phyloP scores from a whole-genome alignment of 2,329 filamentous ascomycete species.

The Phoma sp. region DNA sequence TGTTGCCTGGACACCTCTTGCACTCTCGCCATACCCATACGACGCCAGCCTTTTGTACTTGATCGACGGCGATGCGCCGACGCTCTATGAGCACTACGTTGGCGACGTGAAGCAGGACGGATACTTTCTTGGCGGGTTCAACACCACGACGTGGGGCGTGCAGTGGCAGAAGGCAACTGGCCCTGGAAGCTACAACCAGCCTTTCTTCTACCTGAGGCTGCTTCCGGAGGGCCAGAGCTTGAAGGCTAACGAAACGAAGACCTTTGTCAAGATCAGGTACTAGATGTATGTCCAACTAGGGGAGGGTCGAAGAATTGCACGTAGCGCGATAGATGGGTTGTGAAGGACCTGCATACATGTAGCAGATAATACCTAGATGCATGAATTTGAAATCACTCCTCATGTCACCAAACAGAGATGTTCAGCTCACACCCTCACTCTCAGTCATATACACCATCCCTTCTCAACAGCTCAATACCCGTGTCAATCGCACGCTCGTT shows the following conservation, averaged over 20 bases:
- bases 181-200: conserved; percentile 8
- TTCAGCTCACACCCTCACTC: too few species aligned
- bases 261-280: conserved; percentile 20
- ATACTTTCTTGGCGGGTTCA: conserved; percentile 26
- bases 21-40: conserved; percentile 21
- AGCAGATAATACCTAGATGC: too few species aligned
- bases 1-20: conserved; percentile 20
- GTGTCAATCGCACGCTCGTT: too few species aligned
- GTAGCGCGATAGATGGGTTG: too few species aligned
- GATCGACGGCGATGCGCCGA: conserved; percentile 20
- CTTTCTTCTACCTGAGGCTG: conserved; percentile 25
- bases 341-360: too few species aligned
- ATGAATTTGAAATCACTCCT: too few species aligned
- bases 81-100: conserved; percentile 28
- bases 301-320: too few species aligned
- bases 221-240: conserved; percentile 17
- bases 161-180: conserved; percentile 18
- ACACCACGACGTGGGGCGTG: conserved; percentile 29
- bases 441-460: too few species aligned
- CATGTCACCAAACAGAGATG: too few species aligned
- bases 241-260: conserved; percentile 23
- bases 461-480: too few species aligned
- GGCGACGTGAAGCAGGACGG: conserved; percentile 28
- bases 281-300: background rate
- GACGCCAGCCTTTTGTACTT: conserved; percentile 26